Evolutionary conservation across 257 asterid genomes (phyloP).

Genomic region (Solanum medicagineum): DNA sequence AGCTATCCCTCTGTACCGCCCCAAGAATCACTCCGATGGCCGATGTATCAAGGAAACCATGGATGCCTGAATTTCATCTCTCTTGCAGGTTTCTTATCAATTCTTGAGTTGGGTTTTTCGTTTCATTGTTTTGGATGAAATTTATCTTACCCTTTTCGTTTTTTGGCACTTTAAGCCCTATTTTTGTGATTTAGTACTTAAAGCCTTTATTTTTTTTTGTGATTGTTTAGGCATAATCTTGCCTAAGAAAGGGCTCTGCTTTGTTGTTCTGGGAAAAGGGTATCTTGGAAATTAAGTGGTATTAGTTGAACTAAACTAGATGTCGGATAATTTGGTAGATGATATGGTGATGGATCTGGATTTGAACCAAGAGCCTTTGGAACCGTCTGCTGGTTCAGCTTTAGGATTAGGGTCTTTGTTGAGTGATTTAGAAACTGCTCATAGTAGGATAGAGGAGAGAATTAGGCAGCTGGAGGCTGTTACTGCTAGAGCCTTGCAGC

Average conservation of each 20-base stretch:
- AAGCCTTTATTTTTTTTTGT: not conserved
- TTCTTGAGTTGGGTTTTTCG: not conserved
- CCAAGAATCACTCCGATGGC: not conserved
- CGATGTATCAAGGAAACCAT: not conserved
- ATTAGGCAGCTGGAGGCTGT: slow-evolving; percentile 79
- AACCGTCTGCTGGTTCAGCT: slow-evolving; percentile 28
- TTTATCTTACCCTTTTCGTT: not conserved
- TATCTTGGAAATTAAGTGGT: slow-evolving; percentile 7
- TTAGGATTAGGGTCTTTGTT: slow-evolving; percentile 34
- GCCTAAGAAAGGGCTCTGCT: not conserved
- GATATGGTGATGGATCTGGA: slow-evolving; percentile 54
- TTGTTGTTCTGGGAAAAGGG: slow-evolving; percentile 1
- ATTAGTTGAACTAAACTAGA: slow-evolving; percentile 7
- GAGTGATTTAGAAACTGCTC: slow-evolving; percentile 46
- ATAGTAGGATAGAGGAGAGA: slow-evolving; percentile 61
- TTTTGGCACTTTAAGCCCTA: not conserved
- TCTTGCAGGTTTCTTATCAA: not conserved
- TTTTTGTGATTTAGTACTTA: not conserved
- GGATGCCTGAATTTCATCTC: not conserved
- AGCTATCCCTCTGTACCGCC: not conserved
- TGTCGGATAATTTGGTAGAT: slow-evolving; percentile 46
- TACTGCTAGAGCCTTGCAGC: slow-evolving; percentile 59
- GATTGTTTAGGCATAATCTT: not conserved
- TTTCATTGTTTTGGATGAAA: not conserved
- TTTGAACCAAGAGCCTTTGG: slow-evolving; percentile 64